These are phyloP conservation scores for Leccinum variicolor DNA, from an alignment of 768 basidiomycete species.

Conservation along the genomic window DNA sequence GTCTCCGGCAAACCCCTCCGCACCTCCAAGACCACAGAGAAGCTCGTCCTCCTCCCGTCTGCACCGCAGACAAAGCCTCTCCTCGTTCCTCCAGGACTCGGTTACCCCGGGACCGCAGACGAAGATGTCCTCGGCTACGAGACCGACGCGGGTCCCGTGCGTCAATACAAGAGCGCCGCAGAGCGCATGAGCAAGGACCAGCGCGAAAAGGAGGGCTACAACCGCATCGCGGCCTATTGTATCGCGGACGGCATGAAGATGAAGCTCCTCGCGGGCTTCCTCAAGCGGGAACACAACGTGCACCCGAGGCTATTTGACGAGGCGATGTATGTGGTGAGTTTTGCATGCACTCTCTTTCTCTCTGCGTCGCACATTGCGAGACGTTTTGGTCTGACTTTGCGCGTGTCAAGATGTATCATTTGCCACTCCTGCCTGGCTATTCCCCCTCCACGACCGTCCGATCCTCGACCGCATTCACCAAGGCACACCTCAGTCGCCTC, in stretches of 20 bases:
- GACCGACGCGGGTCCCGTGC: slow-evolving; percentile 55
- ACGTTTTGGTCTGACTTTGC: neutral
- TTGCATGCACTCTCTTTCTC: neutral
- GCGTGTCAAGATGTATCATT: slow-evolving; percentile 72
- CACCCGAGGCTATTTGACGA: slow-evolving; percentile 86
- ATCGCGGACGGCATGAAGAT: slow-evolving; percentile 82
- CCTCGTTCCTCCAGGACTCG: slow-evolving; percentile 16
- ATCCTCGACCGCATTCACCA: slow-evolving; percentile 65
- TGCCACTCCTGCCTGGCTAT: slow-evolving; percentile 90
- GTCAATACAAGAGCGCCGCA: slow-evolving; percentile 79
- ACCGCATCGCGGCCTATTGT: slow-evolving; percentile 86
- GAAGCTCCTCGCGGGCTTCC: slow-evolving; percentile 77
- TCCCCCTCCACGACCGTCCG: slow-evolving; percentile 80
- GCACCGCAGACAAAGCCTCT: slow-evolving; percentile 84
- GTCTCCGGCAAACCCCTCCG: slow-evolving; percentile 55
- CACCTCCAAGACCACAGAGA: slow-evolving; percentile 88
- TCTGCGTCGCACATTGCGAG: neutral
- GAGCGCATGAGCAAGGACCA: slow-evolving; percentile 89
- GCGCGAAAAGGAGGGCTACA: slow-evolving; percentile 75
- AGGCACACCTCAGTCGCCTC: slow-evolving; percentile 62
- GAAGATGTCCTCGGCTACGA: slow-evolving; percentile 59
- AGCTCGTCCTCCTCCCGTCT: slow-evolving; percentile 86
- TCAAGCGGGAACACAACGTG: slow-evolving; percentile 94
- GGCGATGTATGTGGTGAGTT: slow-evolving; percentile 84
- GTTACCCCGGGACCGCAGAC: slow-evolving; percentile 28